Evolutionary conservation across 805 yeast genomes (phyloP), one percentile per base, ranked within the genome.

Genomic region (Candida parachauliodes): DNA sequence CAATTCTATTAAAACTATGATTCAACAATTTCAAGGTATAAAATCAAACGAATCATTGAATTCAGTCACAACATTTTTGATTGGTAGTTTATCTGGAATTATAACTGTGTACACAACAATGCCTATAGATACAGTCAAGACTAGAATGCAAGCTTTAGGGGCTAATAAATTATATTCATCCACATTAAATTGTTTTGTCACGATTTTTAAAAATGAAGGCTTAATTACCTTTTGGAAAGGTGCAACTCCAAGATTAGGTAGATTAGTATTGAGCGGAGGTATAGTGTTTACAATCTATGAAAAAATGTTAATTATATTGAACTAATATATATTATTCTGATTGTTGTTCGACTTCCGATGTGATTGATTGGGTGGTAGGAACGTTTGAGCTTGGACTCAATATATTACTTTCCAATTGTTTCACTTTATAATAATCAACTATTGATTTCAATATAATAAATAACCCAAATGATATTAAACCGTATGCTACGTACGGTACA

Each of bases 251-350:
- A 76, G 98, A 56, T 69, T 91, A 44, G 98, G 98, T 5, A 77
- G 98, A 51, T 73, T 91, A 55, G 79, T 89, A 24, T 72, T 91
- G 55, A 84, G 95, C 63, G 98, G 98, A 44, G 98, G 98, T 52
- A 91, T 91, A 48, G 97, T 93, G 20, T 91, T 91, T 65, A 93
- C 98, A 15, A 86, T 93, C 40, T 91, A 91, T 60, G 98, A 91
- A 59, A 86, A 88, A 64, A 83, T 91, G 68, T 70, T 91, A 59
- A 76, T 70, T 26, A 36, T 82, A n/a, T 52, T 81, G 58, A 62
- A 54, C 15, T 74, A 54, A 62, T 15, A 44, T 23, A 27, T 24
- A 32, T 17, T 21, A 25, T 23, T 21, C 35, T 10, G 25, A 21
- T 11, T 20, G 27, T 28, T 25, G 24, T 30, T 19, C 11, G 12